Evolutionary conservation across 1,284 basidiomycete species (phyloP), one percentile per base, ranked within the genome.

Genomic region (Veloboletus limbatus): DNA sequence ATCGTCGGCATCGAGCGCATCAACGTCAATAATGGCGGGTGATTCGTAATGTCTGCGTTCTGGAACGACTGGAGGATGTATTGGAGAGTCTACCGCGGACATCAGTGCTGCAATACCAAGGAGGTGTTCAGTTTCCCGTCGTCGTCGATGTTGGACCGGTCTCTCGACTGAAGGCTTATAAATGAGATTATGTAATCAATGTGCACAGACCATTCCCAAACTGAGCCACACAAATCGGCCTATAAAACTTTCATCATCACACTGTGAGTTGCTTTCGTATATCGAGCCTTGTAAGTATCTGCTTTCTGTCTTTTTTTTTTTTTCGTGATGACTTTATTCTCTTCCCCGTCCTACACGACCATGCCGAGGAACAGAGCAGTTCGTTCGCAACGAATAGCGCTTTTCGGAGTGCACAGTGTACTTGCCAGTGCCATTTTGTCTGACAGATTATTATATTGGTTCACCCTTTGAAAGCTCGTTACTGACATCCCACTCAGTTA

Each of bases 361-460:
- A 77, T 79, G 76, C 71, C 78, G 83, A 86, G 83, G 64, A 75
- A 78, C 65, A 83, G 81, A 83, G 81, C 57, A 68, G 78, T 81
- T 72, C 74, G 78, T 82, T 83, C 78, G 79, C 80, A 82, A 81
- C 80, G 73, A 73, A 79, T 76, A 70, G 79, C 75, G 72, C 70
- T 73, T 71, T 77, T 55, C 68, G 73, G 73, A 70, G 65, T 68
- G 74, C 77, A 76, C 63, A 84, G 82, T 76, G 82, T 77, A 82
- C 83, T 81, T 85, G 84, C 84, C 84, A 86, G 84, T 83, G 82
- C 81, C 82, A 77, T 81, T 85, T 84, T 63, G 78, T 81, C 82
- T 85, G 82, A 85, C 66, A 3, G n/a, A 60, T 50, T 43, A 22
- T 40, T 40, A 14, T 35, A 26, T 26, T 50, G 16, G 40, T 30